Percentiles rank a stretch among this genome's conserved stretches.
phyloP scores from a whole-genome alignment of 257 asterid species.

The Nicotiana otophora region DNA sequence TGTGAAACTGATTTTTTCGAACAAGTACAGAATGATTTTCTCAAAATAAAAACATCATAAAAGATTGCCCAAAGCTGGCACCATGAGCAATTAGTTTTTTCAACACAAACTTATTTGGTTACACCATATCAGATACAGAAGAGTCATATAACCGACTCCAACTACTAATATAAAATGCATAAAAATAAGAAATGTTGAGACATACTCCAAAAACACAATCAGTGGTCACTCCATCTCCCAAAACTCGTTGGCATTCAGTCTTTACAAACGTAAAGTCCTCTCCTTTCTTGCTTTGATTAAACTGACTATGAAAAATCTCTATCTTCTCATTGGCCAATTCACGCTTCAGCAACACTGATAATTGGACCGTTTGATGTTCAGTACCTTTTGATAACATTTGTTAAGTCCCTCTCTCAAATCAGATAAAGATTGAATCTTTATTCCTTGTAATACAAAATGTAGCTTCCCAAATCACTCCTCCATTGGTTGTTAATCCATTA shows the following conservation, averaged over 20 bases:
- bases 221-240: slow-evolving; percentile 88
- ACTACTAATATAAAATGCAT: too few relatives aligned
- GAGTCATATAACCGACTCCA: too few relatives aligned
- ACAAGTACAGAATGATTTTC: too few relatives aligned
- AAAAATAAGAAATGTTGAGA: too few relatives aligned
- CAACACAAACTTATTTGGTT: too few relatives aligned
- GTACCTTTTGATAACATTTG: slow-evolving; percentile 67
- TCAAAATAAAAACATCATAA: too few relatives aligned
- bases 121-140: too few relatives aligned
- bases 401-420: slow-evolving; percentile 24
- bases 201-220: slow-evolving; percentile 84
- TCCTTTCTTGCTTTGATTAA: slow-evolving; percentile 90
- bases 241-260: slow-evolving; percentile 72
- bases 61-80: too few relatives aligned
- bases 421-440: slow-evolving; percentile 15
- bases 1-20: too few relatives aligned
- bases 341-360: slow-evolving; percentile 83
- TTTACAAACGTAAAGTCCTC: slow-evolving; percentile 83
- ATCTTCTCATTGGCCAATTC: slow-evolving; percentile 92
- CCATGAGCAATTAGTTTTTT: too few relatives aligned
- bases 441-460: background rate
- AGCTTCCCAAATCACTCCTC: slow-evolving; percentile 21
- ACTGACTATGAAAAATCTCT: slow-evolving; percentile 70
- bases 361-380: slow-evolving; percentile 82
- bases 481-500: slow-evolving; percentile 27